A percentile compares a stretch with the other conserved stretches of the same genome.
Conservation (phyloP, 176 grass and related monocot species). For the Chrysopogon serrulatus region DNA sequence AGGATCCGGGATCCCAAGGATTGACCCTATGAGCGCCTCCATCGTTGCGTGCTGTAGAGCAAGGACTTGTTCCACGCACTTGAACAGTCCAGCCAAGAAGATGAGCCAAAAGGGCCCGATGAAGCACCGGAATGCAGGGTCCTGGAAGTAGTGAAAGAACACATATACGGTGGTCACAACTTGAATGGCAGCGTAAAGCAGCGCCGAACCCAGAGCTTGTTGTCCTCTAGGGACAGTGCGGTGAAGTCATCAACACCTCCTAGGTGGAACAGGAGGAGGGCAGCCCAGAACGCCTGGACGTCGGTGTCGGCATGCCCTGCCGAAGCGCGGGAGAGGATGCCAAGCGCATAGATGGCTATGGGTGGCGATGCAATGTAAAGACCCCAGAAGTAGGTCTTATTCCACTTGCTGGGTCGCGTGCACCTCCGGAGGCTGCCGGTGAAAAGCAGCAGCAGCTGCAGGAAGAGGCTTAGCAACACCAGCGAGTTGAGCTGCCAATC, state of each 20-base stretch:
- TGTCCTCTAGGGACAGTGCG: conserved; percentile 31
- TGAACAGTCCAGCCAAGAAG: neutral
- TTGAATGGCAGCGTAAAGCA: no score
- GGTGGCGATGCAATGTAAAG: conserved; percentile 9
- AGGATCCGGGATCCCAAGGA: neutral
- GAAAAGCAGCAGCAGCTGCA: conserved; percentile 25
- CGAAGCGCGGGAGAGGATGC: conserved; percentile 17
- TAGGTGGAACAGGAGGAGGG: conserved; percentile 38
- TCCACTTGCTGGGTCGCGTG: neutral
- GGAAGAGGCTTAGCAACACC: conserved; percentile 23
- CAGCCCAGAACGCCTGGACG: conserved; percentile 31
- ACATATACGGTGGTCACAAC: no score
- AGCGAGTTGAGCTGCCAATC: neutral
- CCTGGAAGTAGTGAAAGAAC: neutral
- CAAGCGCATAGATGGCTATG: conserved; percentile 17
- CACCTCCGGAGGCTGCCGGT: neutral
- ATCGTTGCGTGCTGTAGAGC: neutral
- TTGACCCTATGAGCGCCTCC: neutral
- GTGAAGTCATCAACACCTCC: conserved; percentile 39
- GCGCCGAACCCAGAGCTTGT: no score
- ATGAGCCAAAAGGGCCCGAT: neutral
- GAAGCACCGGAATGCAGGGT: neutral
- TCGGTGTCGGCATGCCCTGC: neutral
- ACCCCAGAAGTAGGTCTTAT: conserved; percentile 18
- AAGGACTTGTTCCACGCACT: neutral